Evolutionary conservation across 208 protist species (phyloP).

Genomic region (Leishmania braziliensis): DNA sequence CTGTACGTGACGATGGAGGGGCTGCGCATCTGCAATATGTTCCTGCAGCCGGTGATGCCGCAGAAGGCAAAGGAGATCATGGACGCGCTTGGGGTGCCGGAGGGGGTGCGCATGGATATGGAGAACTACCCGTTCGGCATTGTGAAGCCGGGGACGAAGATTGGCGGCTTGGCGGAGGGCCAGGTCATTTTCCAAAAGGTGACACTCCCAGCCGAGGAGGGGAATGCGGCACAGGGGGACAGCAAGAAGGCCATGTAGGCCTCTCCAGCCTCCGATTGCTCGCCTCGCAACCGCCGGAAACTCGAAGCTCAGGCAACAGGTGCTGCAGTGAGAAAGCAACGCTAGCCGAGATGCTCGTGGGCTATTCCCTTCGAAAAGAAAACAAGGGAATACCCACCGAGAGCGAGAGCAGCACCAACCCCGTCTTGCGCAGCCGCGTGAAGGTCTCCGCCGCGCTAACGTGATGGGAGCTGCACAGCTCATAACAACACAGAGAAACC

Average conservation of each 20-base stretch:
- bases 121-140: slow-evolving; percentile 70
- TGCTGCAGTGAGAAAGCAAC: not conserved
- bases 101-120: slow-evolving; percentile 48
- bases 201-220: slow-evolving; percentile 31
- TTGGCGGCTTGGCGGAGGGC: slow-evolving; percentile 52
- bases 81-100: slow-evolving; percentile 84
- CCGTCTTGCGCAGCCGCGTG: not conserved
- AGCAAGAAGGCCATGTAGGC: slow-evolving; percentile 24
- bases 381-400: not conserved
- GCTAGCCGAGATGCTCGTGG: not conserved
- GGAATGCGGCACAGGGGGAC: not conserved
- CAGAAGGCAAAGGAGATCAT: slow-evolving; percentile 82
- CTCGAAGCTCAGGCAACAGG: not conserved
- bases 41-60: slow-evolving; percentile 89
- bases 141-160: slow-evolving; percentile 58
- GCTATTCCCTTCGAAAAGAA: not conserved
- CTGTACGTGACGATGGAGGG: slow-evolving; percentile 92
- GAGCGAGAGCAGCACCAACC: not conserved
- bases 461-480: not conserved
- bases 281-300: not conserved
- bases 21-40: slow-evolving; percentile 74
- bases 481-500: not conserved
- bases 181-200: slow-evolving; percentile 81
- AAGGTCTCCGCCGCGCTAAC: slow-evolving; percentile 11
- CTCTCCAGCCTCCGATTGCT: not conserved